Evolutionary conservation across 2,329 filamentous ascomycete species (phyloP).

Genomic region (Neofusicoccum laricinum): DNA sequence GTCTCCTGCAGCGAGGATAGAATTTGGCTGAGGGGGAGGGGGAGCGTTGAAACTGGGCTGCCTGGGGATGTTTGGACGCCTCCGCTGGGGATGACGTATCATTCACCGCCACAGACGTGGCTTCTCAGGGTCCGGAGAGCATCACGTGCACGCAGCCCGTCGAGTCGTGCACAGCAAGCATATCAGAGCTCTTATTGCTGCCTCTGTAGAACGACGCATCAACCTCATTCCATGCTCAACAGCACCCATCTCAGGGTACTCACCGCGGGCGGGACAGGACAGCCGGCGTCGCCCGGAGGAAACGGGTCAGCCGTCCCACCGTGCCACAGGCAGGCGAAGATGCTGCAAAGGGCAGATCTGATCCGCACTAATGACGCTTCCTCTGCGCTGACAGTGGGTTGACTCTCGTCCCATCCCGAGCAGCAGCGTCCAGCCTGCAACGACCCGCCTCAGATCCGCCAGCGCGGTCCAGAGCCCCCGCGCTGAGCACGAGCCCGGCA

Average conservation of each 20-base stretch:
- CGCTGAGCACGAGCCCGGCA: background rate
- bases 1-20: background rate
- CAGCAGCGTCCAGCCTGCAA: background rate
- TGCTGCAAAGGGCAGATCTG: background rate
- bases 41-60: background rate
- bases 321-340: background rate
- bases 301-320: background rate
- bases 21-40: background rate
- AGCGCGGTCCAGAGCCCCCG: background rate
- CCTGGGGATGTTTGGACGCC: background rate
- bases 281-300: background rate
- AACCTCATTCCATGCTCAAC: background rate
- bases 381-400: background rate
- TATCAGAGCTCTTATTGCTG: background rate
- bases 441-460: background rate
- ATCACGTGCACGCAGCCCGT: background rate
- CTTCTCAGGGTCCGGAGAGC: background rate
- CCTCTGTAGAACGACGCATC: background rate
- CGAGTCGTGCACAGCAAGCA: background rate
- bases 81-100: conserved; percentile 1
- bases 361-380: background rate
- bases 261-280: background rate
- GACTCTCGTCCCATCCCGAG: background rate
- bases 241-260: background rate
- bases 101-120: conserved; percentile 7